Base-by-base conservation (phyloP, 2,329 filamentous ascomycete genomes). In the Cyclaneusma minus region DNA sequence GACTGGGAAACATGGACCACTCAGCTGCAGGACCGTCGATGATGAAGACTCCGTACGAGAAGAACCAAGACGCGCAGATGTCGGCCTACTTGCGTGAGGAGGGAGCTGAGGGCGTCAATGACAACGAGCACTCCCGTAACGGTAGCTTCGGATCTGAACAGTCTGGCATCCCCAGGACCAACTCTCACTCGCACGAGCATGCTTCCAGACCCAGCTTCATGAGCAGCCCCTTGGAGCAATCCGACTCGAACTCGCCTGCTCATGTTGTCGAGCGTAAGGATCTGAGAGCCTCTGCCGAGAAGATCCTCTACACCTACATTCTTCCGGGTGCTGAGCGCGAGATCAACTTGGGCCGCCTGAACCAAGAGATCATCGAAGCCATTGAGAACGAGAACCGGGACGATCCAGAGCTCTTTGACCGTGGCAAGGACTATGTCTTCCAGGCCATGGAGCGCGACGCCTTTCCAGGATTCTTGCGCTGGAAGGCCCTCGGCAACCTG, bases 391-490 rank as follows among this genome's bases (percentile, higher is more conserved):
- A 83, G 37, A 82, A 83, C 23, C 74, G 89, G 41, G 89, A 95
- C 43, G 89, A 98, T 47, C 89, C 89, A 0, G 89, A 98, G 51
- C 79, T 98, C 8, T 98, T 98, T 43, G 89, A 95, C 48, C 74
- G 82, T 12, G 89, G 89, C 29, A 98, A 98, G 60, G 89, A 98
- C 56, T 98, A 95, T 49, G 89, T 95, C 35, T 98, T 95, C 52
- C 91, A 98, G 55, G 91, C 91, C 17, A 98, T 98, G 89, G 91
- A 98, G 56, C 72, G 91, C 29, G 89, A 98, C 56, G 89, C 91
- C n/a, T 98, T 93, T 49, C 89, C 91, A 1, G 87, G 87, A 1
- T 98, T 98, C 54, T 63, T 98, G 32, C 70, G 87, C 46, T 82
- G 83, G 56, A 95, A 95, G 56, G 89, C 89, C 3, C 63, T 98